phyloP scores from a whole-genome alignment of 2,329 filamentous ascomycete species.

The Fusarium sulawesiense region DNA sequence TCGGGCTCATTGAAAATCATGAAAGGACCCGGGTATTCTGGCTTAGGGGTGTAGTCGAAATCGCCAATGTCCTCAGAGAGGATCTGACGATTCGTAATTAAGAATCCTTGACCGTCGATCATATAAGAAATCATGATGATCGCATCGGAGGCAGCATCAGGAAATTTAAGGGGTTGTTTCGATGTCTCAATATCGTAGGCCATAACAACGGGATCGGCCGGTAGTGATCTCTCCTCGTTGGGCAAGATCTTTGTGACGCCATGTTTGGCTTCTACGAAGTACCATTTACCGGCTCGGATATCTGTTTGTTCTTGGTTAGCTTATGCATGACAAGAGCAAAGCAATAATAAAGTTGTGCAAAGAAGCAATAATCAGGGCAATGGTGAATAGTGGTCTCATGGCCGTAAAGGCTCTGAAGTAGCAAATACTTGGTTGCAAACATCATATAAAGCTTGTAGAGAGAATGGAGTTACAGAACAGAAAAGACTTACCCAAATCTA shows the following conservation, averaged over 20 bases:
- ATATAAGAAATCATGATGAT: conserved; percentile 99
- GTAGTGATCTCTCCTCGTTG: conserved; percentile 86
- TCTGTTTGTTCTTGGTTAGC: conserved; percentile 63
- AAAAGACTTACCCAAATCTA: conserved; percentile 77
- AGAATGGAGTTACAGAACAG: background rate
- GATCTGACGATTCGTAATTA: conserved; percentile 98
- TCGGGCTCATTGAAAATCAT: conserved; percentile 99
- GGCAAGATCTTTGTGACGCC: conserved; percentile 85
- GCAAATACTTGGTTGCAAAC: conserved; percentile 99
- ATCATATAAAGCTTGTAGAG: conserved; percentile 70
- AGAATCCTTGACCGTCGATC: conserved; percentile 97
- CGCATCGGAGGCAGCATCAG: conserved; percentile 92
- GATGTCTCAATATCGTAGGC: conserved; percentile 99
- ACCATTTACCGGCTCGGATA: conserved; percentile 97
- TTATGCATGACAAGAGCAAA: background rate
- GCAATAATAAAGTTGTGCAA: background rate
- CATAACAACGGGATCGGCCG: conserved; percentile 96
- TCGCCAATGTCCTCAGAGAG: conserved; percentile 97
- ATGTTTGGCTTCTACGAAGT: conserved; percentile 93
- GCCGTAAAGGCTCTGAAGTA: conserved; percentile 98
- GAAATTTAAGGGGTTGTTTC: conserved; percentile 95
- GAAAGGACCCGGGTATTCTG: conserved; percentile 94
- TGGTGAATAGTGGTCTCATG: conserved; percentile 97
- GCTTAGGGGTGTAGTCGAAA: conserved; percentile 97
- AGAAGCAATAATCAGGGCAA: conserved; percentile 74